A percentile compares a stretch with the other conserved stretches of the same genome.
These are phyloP conservation scores for Parathielavia appendiculata DNA, from an alignment of 495 filamentous ascomycete genomes.

Conservation along the genomic window DNA sequence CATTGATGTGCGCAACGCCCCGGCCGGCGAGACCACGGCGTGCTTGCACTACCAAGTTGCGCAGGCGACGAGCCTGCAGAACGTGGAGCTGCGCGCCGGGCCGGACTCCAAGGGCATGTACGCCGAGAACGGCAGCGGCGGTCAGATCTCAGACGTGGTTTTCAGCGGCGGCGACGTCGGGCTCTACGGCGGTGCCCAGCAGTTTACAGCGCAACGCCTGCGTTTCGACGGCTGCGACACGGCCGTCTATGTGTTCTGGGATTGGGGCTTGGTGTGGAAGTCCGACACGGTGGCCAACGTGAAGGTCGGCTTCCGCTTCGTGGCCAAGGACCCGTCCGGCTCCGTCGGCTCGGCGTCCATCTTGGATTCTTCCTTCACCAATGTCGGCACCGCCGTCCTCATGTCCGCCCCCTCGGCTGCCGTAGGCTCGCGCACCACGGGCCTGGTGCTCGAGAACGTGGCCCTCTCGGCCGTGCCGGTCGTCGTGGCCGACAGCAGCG, in stretches of 20 bases:
- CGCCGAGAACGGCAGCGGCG: constrained; percentile 90
- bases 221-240: constrained; percentile 79
- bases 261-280: constrained; percentile 77
- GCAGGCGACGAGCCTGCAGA: constrained; percentile 81
- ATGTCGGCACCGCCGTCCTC: constrained; percentile 52
- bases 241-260: constrained; percentile 82
- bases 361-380: constrained; percentile 66
- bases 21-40: constrained; percentile 24
- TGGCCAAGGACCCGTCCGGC: constrained; percentile 29
- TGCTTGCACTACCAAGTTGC: constrained; percentile 95
- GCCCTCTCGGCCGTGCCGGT: constrained; percentile 43
- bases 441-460: constrained; percentile 73
- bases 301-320: constrained; percentile 65
- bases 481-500: constrained; percentile 49
- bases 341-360: constrained; percentile 66
- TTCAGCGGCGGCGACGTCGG: constrained; percentile 82
- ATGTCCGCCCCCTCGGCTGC: constrained; percentile 52
- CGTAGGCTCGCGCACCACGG: constrained; percentile 52
- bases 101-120: constrained; percentile 57
- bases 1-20: constrained; percentile 54
- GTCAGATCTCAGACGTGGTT: constrained; percentile 74
- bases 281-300: constrained; percentile 68
- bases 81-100: constrained; percentile 55
- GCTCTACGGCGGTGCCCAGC: constrained; percentile 79
- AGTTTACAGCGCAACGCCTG: constrained; percentile 83